A percentile compares a stretch with the other conserved stretches of the same genome.
Evolutionary conservation across 163 green algal genomes (phyloP).

Genomic region (Scenedesmus sp.): DNA sequence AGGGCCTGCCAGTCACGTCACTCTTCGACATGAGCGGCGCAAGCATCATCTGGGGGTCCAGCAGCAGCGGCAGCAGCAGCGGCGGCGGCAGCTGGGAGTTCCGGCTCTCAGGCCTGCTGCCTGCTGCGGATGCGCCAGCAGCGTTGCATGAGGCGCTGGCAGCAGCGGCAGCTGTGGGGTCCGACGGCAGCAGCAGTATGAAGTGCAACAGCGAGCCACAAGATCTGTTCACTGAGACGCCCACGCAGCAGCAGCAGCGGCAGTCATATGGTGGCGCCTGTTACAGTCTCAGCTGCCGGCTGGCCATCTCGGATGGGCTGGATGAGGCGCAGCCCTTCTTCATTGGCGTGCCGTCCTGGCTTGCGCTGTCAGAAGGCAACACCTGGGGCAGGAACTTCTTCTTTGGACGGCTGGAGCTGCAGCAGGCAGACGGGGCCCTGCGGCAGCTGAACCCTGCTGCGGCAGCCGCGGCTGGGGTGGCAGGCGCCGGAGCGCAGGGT

Average conservation of each 20-base stretch:
- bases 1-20: not conserved
- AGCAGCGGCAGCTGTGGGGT: no score
- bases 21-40: conserved; percentile 25
- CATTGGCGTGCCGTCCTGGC: conserved; percentile 40
- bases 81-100: conserved; percentile 34
- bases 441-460: conserved; percentile 6
- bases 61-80: not conserved
- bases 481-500: not conserved
- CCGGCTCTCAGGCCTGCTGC: conserved; percentile 2
- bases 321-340: conserved; percentile 45
- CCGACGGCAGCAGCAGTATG: not conserved
- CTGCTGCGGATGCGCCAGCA: conserved; percentile 17
- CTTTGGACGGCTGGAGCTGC: conserved; percentile 25
- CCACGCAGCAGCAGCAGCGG: not conserved
- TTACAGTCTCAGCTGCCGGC: conserved; percentile 15
- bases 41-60: not conserved
- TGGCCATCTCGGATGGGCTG: conserved; percentile 39
- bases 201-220: not conserved
- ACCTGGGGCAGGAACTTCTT: conserved; percentile 40
- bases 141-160: not conserved
- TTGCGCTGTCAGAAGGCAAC: conserved; percentile 32
- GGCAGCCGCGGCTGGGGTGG: not conserved
- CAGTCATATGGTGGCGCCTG: not conserved
- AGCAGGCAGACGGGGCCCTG: not conserved
- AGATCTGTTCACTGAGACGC: not conserved